These are phyloP conservation scores for Fusarium verrucosum DNA, from an alignment of 2,329 filamentous ascomycete genomes.

Conservation along the genomic window DNA sequence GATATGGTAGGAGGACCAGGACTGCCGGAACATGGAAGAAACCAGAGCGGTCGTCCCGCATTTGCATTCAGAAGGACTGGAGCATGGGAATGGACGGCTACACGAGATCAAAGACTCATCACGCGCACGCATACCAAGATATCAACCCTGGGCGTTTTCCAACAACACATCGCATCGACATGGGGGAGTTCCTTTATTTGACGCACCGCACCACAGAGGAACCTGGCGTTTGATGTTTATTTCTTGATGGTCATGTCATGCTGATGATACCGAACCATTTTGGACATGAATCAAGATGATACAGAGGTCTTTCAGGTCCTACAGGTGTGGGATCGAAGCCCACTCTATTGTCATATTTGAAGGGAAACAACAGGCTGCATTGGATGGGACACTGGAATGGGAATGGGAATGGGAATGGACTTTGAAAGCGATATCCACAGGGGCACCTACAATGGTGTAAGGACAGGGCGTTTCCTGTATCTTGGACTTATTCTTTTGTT, in stretches of 20 bases:
- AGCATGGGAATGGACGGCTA: slow-evolving; percentile 37
- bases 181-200: slow-evolving; percentile 27
- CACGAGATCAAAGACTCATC: slow-evolving; percentile 39
- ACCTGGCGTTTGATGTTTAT: slow-evolving; percentile 30
- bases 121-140: slow-evolving; percentile 35
- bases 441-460: background rate
- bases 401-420: slow-evolving; percentile 5
- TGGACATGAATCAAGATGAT: background rate
- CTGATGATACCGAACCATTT: no score
- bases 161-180: slow-evolving; percentile 26
- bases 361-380: slow-evolving; percentile 15
- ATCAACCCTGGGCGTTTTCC: slow-evolving; percentile 21
- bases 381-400: slow-evolving; percentile 9
- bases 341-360: slow-evolving; percentile 6
- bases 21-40: slow-evolving; percentile 36
- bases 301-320: background rate
- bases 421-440: slow-evolving; percentile 8
- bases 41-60: slow-evolving; percentile 35
- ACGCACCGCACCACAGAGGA: slow-evolving; percentile 21
- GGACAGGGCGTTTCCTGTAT: slow-evolving; percentile 16
- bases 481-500: background rate
- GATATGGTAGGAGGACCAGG: slow-evolving; percentile 18
- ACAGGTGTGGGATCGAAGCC: background rate
- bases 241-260: background rate
- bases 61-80: slow-evolving; percentile 38